Evolutionary conservation across 2,329 filamentous ascomycete species (phyloP).

Genomic region (Trematosphaeria pertusa): DNA sequence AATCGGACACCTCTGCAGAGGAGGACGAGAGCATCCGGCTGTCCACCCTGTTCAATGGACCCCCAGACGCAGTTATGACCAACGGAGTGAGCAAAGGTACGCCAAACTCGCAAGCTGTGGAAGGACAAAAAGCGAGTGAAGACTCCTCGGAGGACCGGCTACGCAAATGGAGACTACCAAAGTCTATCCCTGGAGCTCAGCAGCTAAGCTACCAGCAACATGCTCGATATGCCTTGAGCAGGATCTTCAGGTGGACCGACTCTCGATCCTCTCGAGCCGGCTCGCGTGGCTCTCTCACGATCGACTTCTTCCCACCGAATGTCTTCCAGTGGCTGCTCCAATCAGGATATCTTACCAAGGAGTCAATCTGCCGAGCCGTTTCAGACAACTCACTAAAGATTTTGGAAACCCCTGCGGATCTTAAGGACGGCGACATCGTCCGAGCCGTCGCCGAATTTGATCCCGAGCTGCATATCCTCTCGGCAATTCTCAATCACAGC

Average conservation of each 20-base stretch:
- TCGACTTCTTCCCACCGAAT: conserved; percentile 57
- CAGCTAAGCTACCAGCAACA: conserved; percentile 69
- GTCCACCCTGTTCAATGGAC: conserved; percentile 28
- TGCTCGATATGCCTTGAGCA: conserved; percentile 62
- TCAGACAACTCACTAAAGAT: conserved; percentile 46
- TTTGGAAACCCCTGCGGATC: conserved; percentile 54
- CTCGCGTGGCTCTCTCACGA: conserved; percentile 36
- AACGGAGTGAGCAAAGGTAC: conserved; percentile 27
- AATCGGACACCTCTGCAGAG: conserved; percentile 30
- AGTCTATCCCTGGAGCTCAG: conserved; percentile 50
- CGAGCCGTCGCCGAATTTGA: conserved; percentile 70
- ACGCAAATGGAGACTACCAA: conserved; percentile 57
- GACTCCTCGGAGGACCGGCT: too few species aligned
- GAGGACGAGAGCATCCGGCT: background rate
- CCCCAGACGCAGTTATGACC: conserved; percentile 23
- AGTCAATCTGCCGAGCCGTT: conserved; percentile 53
- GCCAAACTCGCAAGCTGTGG: conserved; percentile 24
- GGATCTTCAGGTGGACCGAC: conserved; percentile 52
- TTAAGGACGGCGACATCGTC: conserved; percentile 67
- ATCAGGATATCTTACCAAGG: conserved; percentile 57
- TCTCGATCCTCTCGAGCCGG: conserved; percentile 13
- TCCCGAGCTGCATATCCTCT: conserved; percentile 70
- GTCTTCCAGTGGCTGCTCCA: conserved; percentile 67
- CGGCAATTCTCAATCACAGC: conserved; percentile 66
- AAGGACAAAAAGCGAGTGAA: conserved; percentile 22